A percentile compares a stretch with the other conserved stretches of the same genome.
Conservation (phyloP, 2,329 filamentous ascomycete genomes). For the Aspergillus brunneoviolaceus region DNA sequence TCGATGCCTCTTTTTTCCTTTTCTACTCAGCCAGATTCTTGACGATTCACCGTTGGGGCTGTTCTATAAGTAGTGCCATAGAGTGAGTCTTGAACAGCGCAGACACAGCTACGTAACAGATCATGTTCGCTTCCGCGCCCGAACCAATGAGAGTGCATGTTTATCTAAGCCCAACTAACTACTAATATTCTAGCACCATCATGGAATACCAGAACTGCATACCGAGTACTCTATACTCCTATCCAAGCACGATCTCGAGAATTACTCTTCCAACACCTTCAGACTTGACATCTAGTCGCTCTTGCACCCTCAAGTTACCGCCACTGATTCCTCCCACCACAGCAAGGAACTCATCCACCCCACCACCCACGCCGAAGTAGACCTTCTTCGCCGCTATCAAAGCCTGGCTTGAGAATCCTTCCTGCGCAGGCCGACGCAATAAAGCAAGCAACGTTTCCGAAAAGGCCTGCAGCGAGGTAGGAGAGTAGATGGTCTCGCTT, state of each 20-base stretch:
- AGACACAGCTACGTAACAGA: neutral
- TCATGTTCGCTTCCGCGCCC: neutral
- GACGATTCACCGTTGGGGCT: neutral
- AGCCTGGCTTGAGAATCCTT: constrained; percentile 41
- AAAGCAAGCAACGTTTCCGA: constrained; percentile 54
- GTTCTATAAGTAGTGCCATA: neutral
- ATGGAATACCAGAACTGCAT: neutral
- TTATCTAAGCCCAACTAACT: neutral
- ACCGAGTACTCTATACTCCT: neutral
- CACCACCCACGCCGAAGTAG: constrained; percentile 67
- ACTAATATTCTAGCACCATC: neutral
- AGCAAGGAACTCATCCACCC: constrained; percentile 58
- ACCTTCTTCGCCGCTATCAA: constrained; percentile 64
- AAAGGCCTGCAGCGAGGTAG: constrained; percentile 54
- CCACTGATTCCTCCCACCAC: constrained; percentile 30
- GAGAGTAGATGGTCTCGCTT: constrained; percentile 66
- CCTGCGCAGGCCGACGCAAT: constrained; percentile 42
- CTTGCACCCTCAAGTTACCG: constrained; percentile 29
- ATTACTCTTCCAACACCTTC: constrained; percentile 48
- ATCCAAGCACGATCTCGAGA: constrained; percentile 28
- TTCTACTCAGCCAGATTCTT: constrained; percentile 8
- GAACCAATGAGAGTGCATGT: constrained; percentile 1
- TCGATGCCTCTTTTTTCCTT: constrained; percentile 29
- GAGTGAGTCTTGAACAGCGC: neutral
- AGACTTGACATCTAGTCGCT: constrained; percentile 39